Percentiles rank a stretch among this genome's conserved stretches.
Evolutionary conservation across 23 red algal genomes (phyloP).

Genomic region (Porphyridium purpureum): DNA sequence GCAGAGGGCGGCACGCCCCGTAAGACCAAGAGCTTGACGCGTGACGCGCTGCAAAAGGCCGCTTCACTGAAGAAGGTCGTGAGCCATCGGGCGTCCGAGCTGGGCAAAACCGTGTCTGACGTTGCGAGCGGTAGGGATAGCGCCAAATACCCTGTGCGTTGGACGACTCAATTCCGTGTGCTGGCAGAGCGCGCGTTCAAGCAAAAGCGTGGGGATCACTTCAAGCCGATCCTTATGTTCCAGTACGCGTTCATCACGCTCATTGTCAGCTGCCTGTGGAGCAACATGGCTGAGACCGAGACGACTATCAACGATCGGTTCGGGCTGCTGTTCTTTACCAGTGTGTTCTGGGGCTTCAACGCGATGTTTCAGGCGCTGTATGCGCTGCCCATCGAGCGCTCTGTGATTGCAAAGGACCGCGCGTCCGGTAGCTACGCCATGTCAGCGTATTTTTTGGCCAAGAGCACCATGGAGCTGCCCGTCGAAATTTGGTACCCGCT

Average conservation of each 20-base stretch:
- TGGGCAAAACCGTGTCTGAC: background rate
- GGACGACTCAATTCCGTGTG: conserved; percentile 43
- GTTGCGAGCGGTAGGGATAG: background rate
- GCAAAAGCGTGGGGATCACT: conserved; percentile 35
- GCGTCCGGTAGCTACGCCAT: conserved; percentile 70
- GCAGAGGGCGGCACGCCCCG: no score
- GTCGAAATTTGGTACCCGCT: conserved; percentile 64
- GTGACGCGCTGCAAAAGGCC: background rate
- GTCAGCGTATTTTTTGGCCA: conserved; percentile 83
- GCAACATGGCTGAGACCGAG: conserved; percentile 30
- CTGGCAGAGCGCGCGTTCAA: conserved; percentile 29
- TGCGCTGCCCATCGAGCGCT: conserved; percentile 55
- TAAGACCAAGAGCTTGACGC: background rate
- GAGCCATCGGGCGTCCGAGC: background rate
- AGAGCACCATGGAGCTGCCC: conserved; percentile 69
- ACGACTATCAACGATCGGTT: conserved; percentile 49
- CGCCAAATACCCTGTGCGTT: conserved; percentile 66
- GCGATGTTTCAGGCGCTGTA: conserved; percentile 49
- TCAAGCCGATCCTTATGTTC: conserved; percentile 26
- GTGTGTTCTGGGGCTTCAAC: conserved; percentile 78
- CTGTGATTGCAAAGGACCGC: conserved; percentile 83
- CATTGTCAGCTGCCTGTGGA: conserved; percentile 47
- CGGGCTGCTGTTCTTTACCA: conserved; percentile 48
- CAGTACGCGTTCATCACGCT: conserved; percentile 45
- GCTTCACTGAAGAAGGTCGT: background rate